A percentile compares a stretch with the other conserved stretches of the same genome.
These are phyloP conservation scores for Aspergillus sp. DNA, from an alignment of 2,329 filamentous ascomycete species.

Conservation along the genomic window DNA sequence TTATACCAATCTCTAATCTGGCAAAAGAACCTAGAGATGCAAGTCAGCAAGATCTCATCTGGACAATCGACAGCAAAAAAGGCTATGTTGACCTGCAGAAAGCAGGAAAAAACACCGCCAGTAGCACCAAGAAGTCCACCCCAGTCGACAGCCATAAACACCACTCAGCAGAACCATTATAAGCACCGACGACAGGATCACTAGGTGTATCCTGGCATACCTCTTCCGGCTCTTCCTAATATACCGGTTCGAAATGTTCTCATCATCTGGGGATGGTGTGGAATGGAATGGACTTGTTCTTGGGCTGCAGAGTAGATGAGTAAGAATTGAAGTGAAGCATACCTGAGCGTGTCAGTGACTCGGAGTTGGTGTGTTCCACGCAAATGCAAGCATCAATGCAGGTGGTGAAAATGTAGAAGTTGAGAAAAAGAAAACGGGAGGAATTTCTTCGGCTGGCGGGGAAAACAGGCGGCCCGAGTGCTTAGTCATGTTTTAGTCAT, in stretches of 20 bases:
- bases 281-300: conserved; percentile 4
- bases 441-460: conserved; percentile 5
- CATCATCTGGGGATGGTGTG: conserved; percentile 36
- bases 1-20: neutral
- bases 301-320: neutral
- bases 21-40: neutral
- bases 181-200: conserved; percentile 45
- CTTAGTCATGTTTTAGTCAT: conserved; percentile 9
- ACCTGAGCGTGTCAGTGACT: neutral
- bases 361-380: no score
- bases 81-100: no score
- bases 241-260: conserved; percentile 42
- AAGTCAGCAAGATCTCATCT: neutral
- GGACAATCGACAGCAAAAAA: neutral
- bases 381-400: neutral
- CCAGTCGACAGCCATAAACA: conserved; percentile 14
- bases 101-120: neutral
- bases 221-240: conserved; percentile 51
- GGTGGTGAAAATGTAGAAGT: neutral
- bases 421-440: conserved; percentile 4
- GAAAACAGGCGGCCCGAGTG: conserved; percentile 2
- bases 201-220: conserved; percentile 36
- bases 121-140: neutral
- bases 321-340: neutral
- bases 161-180: conserved; percentile 48